Evolutionary conservation across 768 basidiomycete species (phyloP).

Genomic region (Trichaptum fuscoviolaceum): DNA sequence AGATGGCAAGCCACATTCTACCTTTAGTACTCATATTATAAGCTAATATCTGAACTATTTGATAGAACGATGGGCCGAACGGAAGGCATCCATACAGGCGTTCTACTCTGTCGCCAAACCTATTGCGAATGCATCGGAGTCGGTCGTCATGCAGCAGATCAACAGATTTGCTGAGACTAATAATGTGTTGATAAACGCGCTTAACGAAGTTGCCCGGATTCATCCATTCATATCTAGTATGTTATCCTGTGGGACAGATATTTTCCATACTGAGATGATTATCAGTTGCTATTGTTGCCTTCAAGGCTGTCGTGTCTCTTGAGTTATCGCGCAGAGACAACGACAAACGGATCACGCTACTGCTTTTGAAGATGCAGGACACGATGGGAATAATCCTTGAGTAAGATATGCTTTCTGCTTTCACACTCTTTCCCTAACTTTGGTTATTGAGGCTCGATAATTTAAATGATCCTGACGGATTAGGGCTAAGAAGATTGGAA

Average conservation of each 20-base stretch:
- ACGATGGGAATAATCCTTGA: conserved; percentile 43
- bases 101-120: background rate
- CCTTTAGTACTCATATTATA: background rate
- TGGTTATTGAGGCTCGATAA: conserved; percentile 6
- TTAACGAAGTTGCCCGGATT: conserved; percentile 23
- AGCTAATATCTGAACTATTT: background rate
- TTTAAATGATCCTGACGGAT: conserved; percentile 23
- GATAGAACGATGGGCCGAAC: background rate
- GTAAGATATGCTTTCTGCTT: conserved; percentile 21
- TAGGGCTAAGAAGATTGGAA: conserved; percentile 29
- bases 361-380: conserved; percentile 47
- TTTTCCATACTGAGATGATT: background rate
- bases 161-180: conserved; percentile 18
- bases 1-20: background rate
- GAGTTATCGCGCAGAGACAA: conserved; percentile 47
- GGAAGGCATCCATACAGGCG: background rate
- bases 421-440: too few species aligned
- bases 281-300: conserved; percentile 44
- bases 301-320: conserved; percentile 42
- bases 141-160: background rate
- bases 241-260: background rate
- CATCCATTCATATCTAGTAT: conserved; percentile 24
- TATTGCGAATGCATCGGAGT: background rate
- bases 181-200: conserved; percentile 20
- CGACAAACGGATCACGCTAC: conserved; percentile 40